A percentile compares a stretch with the other conserved stretches of the same genome.
Evolutionary conservation across 441 rosid species (phyloP).

Genomic region (Pelargonium citronellum): DNA sequence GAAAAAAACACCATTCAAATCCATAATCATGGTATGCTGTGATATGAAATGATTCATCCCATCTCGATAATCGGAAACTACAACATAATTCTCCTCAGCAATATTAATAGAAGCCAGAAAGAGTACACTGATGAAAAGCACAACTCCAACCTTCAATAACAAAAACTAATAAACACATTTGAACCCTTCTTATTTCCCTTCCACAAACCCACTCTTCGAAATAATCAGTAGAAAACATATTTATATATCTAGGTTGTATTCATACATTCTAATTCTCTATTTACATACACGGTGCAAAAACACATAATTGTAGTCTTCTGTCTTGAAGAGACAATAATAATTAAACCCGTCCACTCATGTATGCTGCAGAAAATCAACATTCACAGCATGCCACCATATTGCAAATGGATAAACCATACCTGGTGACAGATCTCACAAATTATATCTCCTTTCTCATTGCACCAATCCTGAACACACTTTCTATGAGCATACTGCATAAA

Average conservation of each 20-base stretch:
- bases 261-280: neutral
- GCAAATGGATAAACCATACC: slow-evolving; percentile 31
- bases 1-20: neutral
- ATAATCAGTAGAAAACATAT: neutral
- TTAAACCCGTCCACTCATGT: neutral
- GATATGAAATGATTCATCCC: no score
- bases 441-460: slow-evolving; percentile 81
- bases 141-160: neutral
- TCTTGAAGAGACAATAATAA: neutral
- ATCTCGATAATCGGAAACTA: neutral
- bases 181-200: neutral
- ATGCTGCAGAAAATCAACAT: neutral
- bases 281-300: neutral
- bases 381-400: neutral
- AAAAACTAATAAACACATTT: neutral
- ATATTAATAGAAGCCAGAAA: neutral
- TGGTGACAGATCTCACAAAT: slow-evolving; percentile 79
- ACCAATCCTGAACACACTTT: slow-evolving; percentile 88
- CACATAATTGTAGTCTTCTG: neutral
- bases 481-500: slow-evolving; percentile 70
- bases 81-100: neutral
- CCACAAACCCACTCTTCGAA: neutral
- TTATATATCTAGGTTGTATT: neutral
- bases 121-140: neutral
- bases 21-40: neutral